Percentiles rank a stretch among this genome's conserved stretches.
These are phyloP conservation scores for Pyrrhoderma lamaoense DNA, from an alignment of 1,284 basidiomycete genomes.

Conservation along the genomic window DNA sequence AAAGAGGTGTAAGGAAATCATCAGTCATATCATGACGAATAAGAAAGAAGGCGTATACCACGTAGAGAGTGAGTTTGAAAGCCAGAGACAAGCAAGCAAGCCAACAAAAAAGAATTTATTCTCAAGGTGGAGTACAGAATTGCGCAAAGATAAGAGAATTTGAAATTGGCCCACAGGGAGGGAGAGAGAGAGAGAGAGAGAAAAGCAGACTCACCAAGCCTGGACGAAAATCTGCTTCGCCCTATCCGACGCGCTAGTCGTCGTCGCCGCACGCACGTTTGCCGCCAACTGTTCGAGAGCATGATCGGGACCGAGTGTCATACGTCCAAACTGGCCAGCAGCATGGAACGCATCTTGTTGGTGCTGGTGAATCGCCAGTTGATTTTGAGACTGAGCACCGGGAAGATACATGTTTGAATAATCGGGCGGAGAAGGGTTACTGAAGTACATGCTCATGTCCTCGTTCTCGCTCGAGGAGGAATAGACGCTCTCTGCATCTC, in stretches of 20 bases:
- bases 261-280: slow-evolving; percentile 79
- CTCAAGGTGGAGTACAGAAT: too few relatives aligned
- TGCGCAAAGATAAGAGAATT: neutral
- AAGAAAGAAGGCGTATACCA: too few relatives aligned
- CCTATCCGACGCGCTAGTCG: slow-evolving; percentile 79
- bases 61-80: too few relatives aligned
- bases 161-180: neutral
- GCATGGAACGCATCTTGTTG: slow-evolving; percentile 60
- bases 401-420: slow-evolving; percentile 61
- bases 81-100: too few relatives aligned
- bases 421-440: slow-evolving; percentile 35
- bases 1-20: too few relatives aligned
- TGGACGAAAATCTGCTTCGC: slow-evolving; percentile 88
- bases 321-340: slow-evolving; percentile 61
- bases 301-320: slow-evolving; percentile 67
- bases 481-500: slow-evolving; percentile 76
- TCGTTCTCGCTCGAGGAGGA: slow-evolving; percentile 81
- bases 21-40: too few relatives aligned
- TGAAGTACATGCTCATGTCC: slow-evolving; percentile 70
- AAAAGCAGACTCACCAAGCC: slow-evolving; percentile 55
- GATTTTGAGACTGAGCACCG: slow-evolving; percentile 29
- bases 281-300: slow-evolving; percentile 78
- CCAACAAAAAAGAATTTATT: too few relatives aligned
- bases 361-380: slow-evolving; percentile 42
- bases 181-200: neutral